Conservation (phyloP, 805 yeast species). For the Groenewaldozyma salmanticensis region DNA sequence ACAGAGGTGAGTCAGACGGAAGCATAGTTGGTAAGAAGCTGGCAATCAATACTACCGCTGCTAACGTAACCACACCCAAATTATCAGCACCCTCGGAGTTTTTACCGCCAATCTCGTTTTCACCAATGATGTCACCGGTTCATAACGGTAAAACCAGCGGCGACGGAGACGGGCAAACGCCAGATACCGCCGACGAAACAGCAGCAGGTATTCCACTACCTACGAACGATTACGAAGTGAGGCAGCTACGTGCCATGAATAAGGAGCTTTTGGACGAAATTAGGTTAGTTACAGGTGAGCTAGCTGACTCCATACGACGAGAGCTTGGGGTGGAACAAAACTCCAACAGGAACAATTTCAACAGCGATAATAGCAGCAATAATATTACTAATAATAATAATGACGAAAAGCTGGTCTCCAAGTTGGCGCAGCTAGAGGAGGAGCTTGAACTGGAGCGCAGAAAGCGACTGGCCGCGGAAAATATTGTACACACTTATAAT, state of each 20-base stretch:
- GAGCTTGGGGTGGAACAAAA: conserved; percentile 21
- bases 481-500: conserved; percentile 5
- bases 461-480: conserved; percentile 21
- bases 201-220: not conserved
- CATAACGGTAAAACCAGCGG: not conserved
- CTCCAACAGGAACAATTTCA: not conserved
- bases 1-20: too few relatives aligned
- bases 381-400: not conserved
- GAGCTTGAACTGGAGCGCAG: conserved; percentile 27
- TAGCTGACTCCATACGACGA: conserved; percentile 30
- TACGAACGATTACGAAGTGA: not conserved
- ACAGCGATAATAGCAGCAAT: conserved; percentile 1
- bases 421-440: conserved; percentile 20
- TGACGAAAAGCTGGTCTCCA: conserved; percentile 9
- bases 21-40: too few relatives aligned
- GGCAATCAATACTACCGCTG: too few relatives aligned
- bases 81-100: too few relatives aligned
- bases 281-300: conserved; percentile 27
- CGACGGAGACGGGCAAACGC: too few relatives aligned
- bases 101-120: conserved; percentile 8
- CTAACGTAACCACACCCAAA: too few relatives aligned
- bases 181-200: not conserved
- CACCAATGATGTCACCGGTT: conserved; percentile 3
- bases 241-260: conserved; percentile 16
- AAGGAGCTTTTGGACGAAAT: conserved; percentile 24